Evolutionary conservation across 2,329 filamentous ascomycete genomes (phyloP), one percentile per base, ranked within the genome.

Genomic region (Nemania sp.): DNA sequence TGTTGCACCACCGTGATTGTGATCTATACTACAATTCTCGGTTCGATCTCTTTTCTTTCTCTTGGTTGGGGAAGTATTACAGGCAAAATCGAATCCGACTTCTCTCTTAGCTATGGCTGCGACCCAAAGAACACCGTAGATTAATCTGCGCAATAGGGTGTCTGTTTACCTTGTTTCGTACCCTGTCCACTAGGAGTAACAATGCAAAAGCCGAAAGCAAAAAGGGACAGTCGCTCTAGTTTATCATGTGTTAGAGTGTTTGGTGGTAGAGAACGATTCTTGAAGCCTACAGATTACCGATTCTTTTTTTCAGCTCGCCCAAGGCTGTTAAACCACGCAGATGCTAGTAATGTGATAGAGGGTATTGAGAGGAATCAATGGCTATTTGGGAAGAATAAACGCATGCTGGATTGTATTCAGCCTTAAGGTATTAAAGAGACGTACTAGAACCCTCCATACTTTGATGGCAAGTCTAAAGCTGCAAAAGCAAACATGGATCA

Each of bases 321-420:
- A 45, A 15, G 41, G 41, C 41, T 45, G n/a, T 45, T 18, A 15
- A 35, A 7, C 51, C 22, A 41, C 45, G 29, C 6, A 32, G 4
- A n/a, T 26, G 3, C 53, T 18, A 6, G 43, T 22, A 22, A 49
- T 51, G 18, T 35, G 18, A 45, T 10, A 6, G 10, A 22, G 15
- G 6, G 20, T 41, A 67, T 32, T 5, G 26, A n/a, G n/a, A 22
- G 5, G 22, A 43, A 27, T 41, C 26, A 56, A 56, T 47, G 18
- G n/a, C 38, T 15, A 43, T 18, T 18, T 2, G 62, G 52, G 26
- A 51, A 11, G 29, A 43, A 26, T 18, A 61, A 38, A 61, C 60
- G 47, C 64, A 62, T 61, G 52, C 57, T 32, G 13, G 8, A n/a
- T 53, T 66, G 43, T 38, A 64, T 67, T 67, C 54, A 60, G 58